Percentiles rank a stretch among this genome's conserved stretches.
Evolutionary conservation across 2,329 filamentous ascomycete species (phyloP).

Genomic region (Penicillium aurantiogriseum): DNA sequence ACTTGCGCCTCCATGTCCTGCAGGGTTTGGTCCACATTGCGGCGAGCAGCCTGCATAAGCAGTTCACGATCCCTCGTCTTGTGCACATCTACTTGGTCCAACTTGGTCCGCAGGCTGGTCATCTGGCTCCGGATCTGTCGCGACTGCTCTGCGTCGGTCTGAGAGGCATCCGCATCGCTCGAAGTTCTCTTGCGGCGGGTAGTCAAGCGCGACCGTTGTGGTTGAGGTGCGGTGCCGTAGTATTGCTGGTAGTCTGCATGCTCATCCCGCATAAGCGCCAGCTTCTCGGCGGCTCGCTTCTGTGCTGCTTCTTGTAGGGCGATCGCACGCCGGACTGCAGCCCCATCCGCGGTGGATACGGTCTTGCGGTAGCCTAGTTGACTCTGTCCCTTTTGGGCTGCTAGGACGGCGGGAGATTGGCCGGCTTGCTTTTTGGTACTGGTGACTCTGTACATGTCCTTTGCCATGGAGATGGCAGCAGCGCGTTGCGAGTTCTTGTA

Average conservation of each 20-base stretch:
- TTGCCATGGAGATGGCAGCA: constrained; percentile 85
- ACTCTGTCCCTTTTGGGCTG: constrained; percentile 36
- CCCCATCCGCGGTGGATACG: constrained; percentile 26
- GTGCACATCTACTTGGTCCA: constrained; percentile 32
- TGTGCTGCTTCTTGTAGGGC: constrained; percentile 82
- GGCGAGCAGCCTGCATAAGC: constrained; percentile 74
- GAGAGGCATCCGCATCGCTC: constrained; percentile 61
- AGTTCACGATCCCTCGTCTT: constrained; percentile 71
- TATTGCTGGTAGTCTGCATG: constrained; percentile 69
- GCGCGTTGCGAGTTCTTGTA: constrained; percentile 72
- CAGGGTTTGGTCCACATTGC: constrained; percentile 78
- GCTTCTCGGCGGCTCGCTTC: constrained; percentile 76
- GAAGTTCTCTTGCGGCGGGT: constrained; percentile 63
- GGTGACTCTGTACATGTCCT: constrained; percentile 72
- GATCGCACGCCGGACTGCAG: constrained; percentile 26
- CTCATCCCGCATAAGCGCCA: constrained; percentile 76
- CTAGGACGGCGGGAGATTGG: constrained; percentile 23
- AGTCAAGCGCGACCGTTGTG: constrained; percentile 49
- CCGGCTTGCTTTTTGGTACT: constrained; percentile 36
- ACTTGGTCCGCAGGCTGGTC: constrained; percentile 73
- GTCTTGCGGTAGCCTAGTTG: constrained; percentile 36
- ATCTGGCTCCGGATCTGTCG: constrained; percentile 74
- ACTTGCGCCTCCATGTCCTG: constrained; percentile 80
- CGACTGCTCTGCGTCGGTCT: constrained; percentile 67
- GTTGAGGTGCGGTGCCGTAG: constrained; percentile 62